Evolutionary conservation across 2,329 filamentous ascomycete genomes (phyloP), one percentile per base, ranked within the genome.

Genomic region (Epichloe brachyelytri): DNA sequence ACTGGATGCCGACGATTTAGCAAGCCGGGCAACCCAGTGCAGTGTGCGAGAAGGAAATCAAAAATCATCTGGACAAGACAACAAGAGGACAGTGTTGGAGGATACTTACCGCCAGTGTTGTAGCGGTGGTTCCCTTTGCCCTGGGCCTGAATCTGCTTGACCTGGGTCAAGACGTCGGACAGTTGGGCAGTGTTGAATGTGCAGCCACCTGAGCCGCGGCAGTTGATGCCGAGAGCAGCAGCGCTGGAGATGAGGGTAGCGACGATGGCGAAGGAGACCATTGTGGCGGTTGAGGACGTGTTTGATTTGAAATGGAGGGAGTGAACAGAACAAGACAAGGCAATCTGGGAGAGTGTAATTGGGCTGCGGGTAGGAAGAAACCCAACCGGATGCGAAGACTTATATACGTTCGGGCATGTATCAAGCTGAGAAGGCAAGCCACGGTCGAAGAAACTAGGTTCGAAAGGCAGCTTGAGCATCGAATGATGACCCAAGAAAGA

Each of bases 121-220:
- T 55, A 58, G 19, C 39, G 46, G 22, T 53, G 51, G 4, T 52
- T 48, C n/a, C 53, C 54, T 34, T 55, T 55, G 39, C 55, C 56
- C 1, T 34, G 22, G 20, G 53, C 54, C 11, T 33, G 26, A 19
- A 56, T 17, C 17, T 55, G 51, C n/a, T 50, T 47, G 11, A 56
- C 43, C 37, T 55, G 53, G 5, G 44, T 55, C 37, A 52, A 19
- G 26, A 56, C 50, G 15, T 52, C 48, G 5, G 26, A 46, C 40
- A 55, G 15, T 14, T 45, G 50, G 12, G 55, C 54, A 12, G 53
- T 15, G 41, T 55, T 56, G 38, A 54, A 37, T 2, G 17, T 46
- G 50, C 56, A 58, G 14, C 15, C 47, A 17, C 51, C 57, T 4
- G 57, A 57, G 38, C 52, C 55, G 36, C 54, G 46, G 52, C 57